A percentile compares a stretch with the other conserved stretches of the same genome.
Evolutionary conservation across 345 rosid species (phyloP).

Genomic region (Conringia planisiliqua): DNA sequence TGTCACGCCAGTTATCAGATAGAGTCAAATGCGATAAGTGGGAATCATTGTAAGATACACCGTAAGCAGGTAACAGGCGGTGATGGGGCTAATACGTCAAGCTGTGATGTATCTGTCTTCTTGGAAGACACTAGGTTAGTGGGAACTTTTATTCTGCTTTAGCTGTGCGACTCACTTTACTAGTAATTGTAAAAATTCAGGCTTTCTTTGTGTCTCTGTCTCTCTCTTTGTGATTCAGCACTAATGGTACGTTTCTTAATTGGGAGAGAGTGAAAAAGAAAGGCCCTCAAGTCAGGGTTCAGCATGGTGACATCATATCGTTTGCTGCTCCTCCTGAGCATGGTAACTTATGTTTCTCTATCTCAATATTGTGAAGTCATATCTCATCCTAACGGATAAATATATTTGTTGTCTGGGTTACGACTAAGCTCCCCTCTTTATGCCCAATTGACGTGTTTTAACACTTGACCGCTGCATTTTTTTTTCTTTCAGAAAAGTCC

Average conservation of each 20-base stretch:
- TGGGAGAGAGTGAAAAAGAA: conserved; percentile 77
- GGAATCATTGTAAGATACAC: conserved; percentile 72
- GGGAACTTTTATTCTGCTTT: conserved; percentile 7
- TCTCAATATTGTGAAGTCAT: too few relatives aligned
- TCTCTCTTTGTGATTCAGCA: conserved; percentile 39
- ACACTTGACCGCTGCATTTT: conserved; percentile 3
- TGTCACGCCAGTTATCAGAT: conserved; percentile 58
- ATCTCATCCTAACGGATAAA: too few relatives aligned
- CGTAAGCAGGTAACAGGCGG: conserved; percentile 40
- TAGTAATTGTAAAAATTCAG: not conserved
- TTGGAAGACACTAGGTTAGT: conserved; percentile 80
- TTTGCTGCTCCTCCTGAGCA: conserved; percentile 78
- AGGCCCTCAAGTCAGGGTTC: conserved; percentile 53
- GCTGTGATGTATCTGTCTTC: conserved; percentile 41
- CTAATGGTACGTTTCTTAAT: conserved; percentile 81
- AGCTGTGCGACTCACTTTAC: not conserved
- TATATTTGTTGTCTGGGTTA: too few relatives aligned
- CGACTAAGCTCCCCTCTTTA: too few relatives aligned
- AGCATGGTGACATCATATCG: conserved; percentile 88
- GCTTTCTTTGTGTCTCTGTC: not conserved
- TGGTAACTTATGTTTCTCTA: conserved; percentile 45
- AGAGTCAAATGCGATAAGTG: conserved; percentile 70
- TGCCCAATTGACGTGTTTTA: not conserved
- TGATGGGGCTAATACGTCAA: conserved; percentile 17
- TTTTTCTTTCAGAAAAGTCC: conserved; percentile 52